A percentile compares a stretch with the other conserved stretches of the same genome.
phyloP scores from a whole-genome alignment of 495 filamentous ascomycete genomes.

The Penicillium cinerascens region DNA sequence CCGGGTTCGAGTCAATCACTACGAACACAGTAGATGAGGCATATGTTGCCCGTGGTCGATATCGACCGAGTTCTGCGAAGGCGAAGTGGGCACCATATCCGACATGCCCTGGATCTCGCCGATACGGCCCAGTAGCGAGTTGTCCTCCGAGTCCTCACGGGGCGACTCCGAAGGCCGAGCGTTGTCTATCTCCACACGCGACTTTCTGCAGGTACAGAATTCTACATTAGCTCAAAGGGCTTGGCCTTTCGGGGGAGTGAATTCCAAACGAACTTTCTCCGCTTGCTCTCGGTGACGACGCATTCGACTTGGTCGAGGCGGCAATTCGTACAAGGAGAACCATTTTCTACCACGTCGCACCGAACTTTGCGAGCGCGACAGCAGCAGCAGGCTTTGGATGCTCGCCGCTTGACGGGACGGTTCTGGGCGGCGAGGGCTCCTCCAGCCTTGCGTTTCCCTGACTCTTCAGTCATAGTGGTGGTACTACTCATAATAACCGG shows the following conservation, averaged over 20 bases:
- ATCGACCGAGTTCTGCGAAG: slow-evolving; percentile 41
- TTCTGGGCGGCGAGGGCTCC: slow-evolving; percentile 37
- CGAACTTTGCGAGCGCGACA: slow-evolving; percentile 88
- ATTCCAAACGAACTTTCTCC: slow-evolving; percentile 59
- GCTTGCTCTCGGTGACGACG: slow-evolving; percentile 84
- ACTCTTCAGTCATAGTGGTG: slow-evolving; percentile 34
- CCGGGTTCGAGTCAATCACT: background rate
- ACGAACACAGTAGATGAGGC: slow-evolving; percentile 48
- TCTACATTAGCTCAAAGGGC: slow-evolving; percentile 13
- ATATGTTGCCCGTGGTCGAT: slow-evolving; percentile 46
- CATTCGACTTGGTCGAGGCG: slow-evolving; percentile 84
- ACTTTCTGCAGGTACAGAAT: slow-evolving; percentile 34
- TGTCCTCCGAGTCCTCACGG: slow-evolving; percentile 36
- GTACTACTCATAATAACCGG: slow-evolving; percentile 25
- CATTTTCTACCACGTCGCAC: slow-evolving; percentile 87
- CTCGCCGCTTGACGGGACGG: slow-evolving; percentile 72
- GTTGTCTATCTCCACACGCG: slow-evolving; percentile 39
- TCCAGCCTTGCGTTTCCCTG: slow-evolving; percentile 44
- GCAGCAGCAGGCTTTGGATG: slow-evolving; percentile 82
- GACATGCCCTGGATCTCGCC: slow-evolving; percentile 28
- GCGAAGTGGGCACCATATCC: slow-evolving; percentile 36
- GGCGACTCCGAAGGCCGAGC: slow-evolving; percentile 35
- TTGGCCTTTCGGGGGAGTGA: background rate
- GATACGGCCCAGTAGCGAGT: slow-evolving; percentile 27
- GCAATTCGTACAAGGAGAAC: slow-evolving; percentile 86